A percentile compares a stretch with the other conserved stretches of the same genome.
Evolutionary conservation across 345 rosid genomes (phyloP).

Genomic region (Camelina sativa): DNA sequence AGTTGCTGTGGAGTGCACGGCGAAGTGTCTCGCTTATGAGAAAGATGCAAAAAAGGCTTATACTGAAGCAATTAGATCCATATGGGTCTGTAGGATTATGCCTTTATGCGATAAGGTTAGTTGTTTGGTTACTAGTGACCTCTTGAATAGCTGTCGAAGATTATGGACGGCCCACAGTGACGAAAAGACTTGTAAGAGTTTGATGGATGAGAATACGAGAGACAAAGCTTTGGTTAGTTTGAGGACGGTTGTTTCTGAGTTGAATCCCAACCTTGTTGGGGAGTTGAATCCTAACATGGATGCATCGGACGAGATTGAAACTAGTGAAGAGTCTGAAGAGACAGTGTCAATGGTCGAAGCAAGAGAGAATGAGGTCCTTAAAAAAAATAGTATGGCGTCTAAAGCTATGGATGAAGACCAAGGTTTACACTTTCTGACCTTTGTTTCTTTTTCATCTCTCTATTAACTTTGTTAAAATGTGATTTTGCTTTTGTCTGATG

Average conservation of each 20-base stretch:
- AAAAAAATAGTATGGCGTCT: slow-evolving; percentile 5
- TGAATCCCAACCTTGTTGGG: slow-evolving; percentile 17
- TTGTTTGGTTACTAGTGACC: slow-evolving; percentile 48
- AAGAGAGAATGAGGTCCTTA: not conserved
- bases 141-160: slow-evolving; percentile 44
- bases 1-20: slow-evolving; percentile 64
- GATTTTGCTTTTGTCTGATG: slow-evolving; percentile 5
- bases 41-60: slow-evolving; percentile 25
- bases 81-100: slow-evolving; percentile 56
- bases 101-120: slow-evolving; percentile 47
- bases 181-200: slow-evolving; percentile 23
- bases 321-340: slow-evolving; percentile 31
- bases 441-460: slow-evolving; percentile 15
- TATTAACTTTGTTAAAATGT: slow-evolving; percentile 12
- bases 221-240: slow-evolving; percentile 49
- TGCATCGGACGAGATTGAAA: slow-evolving; percentile 31
- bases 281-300: slow-evolving; percentile 34
- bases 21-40: slow-evolving; percentile 47
- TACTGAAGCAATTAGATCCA: slow-evolving; percentile 35
- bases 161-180: slow-evolving; percentile 59
- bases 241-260: slow-evolving; percentile 36
- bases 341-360: slow-evolving; percentile 35
- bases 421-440: slow-evolving; percentile 33
- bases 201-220: slow-evolving; percentile 48
- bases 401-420: slow-evolving; percentile 21